Percentiles rank a stretch among this genome's conserved stretches.
Conservation (phyloP, 495 filamentous ascomycete species). For the Aspergillus campestris region DNA sequence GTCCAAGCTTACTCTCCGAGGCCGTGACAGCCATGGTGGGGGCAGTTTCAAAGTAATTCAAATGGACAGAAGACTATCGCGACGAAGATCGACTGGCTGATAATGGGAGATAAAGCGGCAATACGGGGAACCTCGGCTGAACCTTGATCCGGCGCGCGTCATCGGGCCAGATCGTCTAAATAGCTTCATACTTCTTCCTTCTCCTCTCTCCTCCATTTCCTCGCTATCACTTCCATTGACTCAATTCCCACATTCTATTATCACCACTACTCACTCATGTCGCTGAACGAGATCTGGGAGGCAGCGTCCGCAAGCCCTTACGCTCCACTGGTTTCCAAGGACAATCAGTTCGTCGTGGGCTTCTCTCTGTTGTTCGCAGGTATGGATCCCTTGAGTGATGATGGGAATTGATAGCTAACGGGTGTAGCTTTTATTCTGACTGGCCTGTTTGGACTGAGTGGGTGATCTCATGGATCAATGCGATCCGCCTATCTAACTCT, state of each 20-base stretch:
- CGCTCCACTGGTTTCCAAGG: slow-evolving; percentile 70
- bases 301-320: slow-evolving; percentile 78
- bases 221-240: not conserved
- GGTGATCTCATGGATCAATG: slow-evolving; percentile 21
- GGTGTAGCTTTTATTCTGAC: slow-evolving; percentile 49
- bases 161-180: slow-evolving; percentile 14
- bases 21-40: slow-evolving; percentile 9
- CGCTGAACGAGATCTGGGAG: slow-evolving; percentile 83
- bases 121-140: slow-evolving; percentile 8
- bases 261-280: slow-evolving; percentile 32
- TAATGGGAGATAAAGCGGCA: not conserved
- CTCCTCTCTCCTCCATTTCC: not conserved
- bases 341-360: slow-evolving; percentile 73
- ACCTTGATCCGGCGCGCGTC: slow-evolving; percentile 10
- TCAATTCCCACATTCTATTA: not conserved
- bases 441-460: slow-evolving; percentile 76
- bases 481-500: slow-evolving; percentile 5
- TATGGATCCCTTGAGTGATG: slow-evolving; percentile 14
- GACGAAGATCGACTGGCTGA: not conserved
- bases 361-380: slow-evolving; percentile 68
- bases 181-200: not conserved
- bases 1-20: slow-evolving; percentile 12
- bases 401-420: slow-evolving; percentile 7
- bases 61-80: too few relatives aligned
- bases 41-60: not conserved